Evolutionary conservation across 139 green algal genomes (phyloP).

Genomic region (Trebouxia sp.): DNA sequence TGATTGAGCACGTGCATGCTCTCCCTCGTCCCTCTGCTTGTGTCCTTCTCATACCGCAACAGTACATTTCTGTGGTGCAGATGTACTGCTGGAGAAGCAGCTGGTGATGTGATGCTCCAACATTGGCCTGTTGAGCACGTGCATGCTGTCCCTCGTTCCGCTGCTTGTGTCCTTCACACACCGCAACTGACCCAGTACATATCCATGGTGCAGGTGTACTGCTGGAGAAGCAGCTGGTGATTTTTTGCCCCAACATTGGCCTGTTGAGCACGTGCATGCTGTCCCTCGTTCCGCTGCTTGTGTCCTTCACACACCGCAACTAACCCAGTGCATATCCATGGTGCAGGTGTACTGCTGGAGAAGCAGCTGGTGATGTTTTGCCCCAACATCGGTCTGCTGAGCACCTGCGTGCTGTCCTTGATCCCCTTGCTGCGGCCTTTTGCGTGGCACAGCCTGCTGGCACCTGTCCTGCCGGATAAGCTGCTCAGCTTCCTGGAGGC

Average conservation of each 20-base stretch:
- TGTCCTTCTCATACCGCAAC: conserved; percentile 82
- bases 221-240: conserved; percentile 84
- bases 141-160: conserved; percentile 79
- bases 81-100: conserved; percentile 84
- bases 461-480: conserved; percentile 77
- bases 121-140: conserved; percentile 63
- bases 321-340: neutral
- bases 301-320: conserved; percentile 82
- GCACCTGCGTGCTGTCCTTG: conserved; percentile 70
- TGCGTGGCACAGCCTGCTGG: conserved; percentile 82
- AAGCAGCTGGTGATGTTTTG: conserved; percentile 89
- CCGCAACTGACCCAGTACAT: conserved; percentile 60
- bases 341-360: conserved; percentile 76
- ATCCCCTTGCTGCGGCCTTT: conserved; percentile 86
- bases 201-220: conserved; percentile 52
- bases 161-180: conserved; percentile 83
- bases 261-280: conserved; percentile 74
- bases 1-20: conserved; percentile 73
- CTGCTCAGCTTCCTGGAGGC: conserved; percentile 58
- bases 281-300: conserved; percentile 78
- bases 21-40: conserved; percentile 78
- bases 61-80: conserved; percentile 1
- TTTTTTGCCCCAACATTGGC: conserved; percentile 81
- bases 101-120: conserved; percentile 88
- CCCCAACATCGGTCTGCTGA: conserved; percentile 78